Base-by-base conservation (phyloP, 345 rosid species). In the Lepidium sativum region DNA sequence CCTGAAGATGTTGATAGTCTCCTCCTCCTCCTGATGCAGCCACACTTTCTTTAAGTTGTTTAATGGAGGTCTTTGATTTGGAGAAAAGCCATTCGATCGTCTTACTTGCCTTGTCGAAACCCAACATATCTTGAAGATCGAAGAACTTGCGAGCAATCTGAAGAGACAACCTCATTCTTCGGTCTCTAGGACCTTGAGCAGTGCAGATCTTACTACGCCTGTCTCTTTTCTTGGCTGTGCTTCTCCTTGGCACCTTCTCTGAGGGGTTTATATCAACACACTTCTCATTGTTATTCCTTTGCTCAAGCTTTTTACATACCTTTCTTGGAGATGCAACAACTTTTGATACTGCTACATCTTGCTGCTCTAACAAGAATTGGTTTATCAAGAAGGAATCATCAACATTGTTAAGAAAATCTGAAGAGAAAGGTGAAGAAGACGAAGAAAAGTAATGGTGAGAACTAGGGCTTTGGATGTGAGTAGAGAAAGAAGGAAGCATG, bases 151-250 rank as follows among this genome's bases (percentile, higher is more conserved):
- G 81, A 8, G 95, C 85, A 57, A 79, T 81, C 64, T 80, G 80
- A 60, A 88, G 80, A 39, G 95, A 88, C 32, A 88, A 54, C 74
- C 95, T 80, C 83, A 88, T 83, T 42, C 95, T 72, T 59, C 95
- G 63, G 71, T 85, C 95, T 65, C 91, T 78, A 17, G 81, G 89
- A 1, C 95, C 95, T 64, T 78, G 81, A 44, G 89, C 85, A 12
- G 95, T 85, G 41, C 72, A 72, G 83, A 88, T 88, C 89, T 88
- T 88, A 84, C 87, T 88, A 57, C 85, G 95, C 49, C 89, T 75
- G 77, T 85, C 95, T 55, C 78, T 85, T 72, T 83, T 84, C 55
- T 83, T 84, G 18, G 77, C 81, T 8, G 44, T 51, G 55, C 67
- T 74, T 73, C 63, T 82, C 51, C 75, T 55, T n/a, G 75, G 74